Conservation (phyloP, 1,139 yeast species). For the Debaryomyces subglobosus region DNA sequence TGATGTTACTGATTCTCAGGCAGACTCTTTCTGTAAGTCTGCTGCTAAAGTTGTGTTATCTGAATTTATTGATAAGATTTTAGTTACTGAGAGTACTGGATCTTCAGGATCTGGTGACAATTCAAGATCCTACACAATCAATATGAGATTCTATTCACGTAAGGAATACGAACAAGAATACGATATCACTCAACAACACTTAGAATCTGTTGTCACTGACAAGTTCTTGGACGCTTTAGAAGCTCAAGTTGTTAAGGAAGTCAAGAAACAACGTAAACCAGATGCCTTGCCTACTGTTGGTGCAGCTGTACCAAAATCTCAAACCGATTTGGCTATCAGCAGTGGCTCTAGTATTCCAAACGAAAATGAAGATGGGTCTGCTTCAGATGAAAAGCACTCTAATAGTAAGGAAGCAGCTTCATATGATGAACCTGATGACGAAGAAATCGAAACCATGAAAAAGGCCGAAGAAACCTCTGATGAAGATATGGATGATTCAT, state of each 20-base stretch:
- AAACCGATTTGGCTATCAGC: slow-evolving; percentile 44
- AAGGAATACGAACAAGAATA: slow-evolving; percentile 85
- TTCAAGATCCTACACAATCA: slow-evolving; percentile 75
- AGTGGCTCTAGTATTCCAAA: slow-evolving; percentile 27
- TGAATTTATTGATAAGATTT: slow-evolving; percentile 83
- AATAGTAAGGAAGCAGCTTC: slow-evolving; percentile 85
- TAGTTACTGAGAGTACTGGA: slow-evolving; percentile 87
- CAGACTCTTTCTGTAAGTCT: slow-evolving; percentile 91
- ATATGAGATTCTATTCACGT: slow-evolving; percentile 73
- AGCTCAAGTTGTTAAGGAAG: slow-evolving; percentile 72
- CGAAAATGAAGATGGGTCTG: slow-evolving; percentile 60
- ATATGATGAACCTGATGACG: slow-evolving; percentile 94
- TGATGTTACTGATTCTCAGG: slow-evolving; percentile 82
- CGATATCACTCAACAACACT: slow-evolving; percentile 79
- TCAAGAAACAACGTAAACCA: slow-evolving; percentile 73
- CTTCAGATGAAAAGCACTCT: slow-evolving; percentile 66
- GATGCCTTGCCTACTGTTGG: slow-evolving; percentile 69
- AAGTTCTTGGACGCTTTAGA: slow-evolving; percentile 75
- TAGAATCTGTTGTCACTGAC: slow-evolving; percentile 68
- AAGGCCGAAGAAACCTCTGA: slow-evolving; percentile 76
- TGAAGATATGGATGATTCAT: slow-evolving; percentile 53
- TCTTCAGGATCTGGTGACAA: slow-evolving; percentile 52
- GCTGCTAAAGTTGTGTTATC: slow-evolving; percentile 84
- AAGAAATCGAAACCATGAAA: slow-evolving; percentile 84
- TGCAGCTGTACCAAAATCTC: slow-evolving; percentile 62